Conservation (phyloP, 192 early-diverging fungal species). For the Coemansia erecta region DNA sequence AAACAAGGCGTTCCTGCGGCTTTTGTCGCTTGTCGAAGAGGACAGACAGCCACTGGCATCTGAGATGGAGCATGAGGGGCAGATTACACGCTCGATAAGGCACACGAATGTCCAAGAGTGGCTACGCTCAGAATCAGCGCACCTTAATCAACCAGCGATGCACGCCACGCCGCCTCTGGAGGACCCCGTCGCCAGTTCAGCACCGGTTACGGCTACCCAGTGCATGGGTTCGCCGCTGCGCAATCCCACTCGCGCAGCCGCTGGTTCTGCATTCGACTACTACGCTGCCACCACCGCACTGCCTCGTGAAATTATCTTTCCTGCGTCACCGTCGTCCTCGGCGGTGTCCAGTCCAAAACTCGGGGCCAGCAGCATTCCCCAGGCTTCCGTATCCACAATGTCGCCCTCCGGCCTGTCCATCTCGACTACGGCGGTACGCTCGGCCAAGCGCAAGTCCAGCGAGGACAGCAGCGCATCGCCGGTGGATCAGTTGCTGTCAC, state of each 20-base stretch:
- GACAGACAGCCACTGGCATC: slow-evolving; percentile 43
- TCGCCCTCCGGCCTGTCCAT: slow-evolving; percentile 3
- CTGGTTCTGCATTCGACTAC: background rate
- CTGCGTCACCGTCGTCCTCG: slow-evolving; percentile 28
- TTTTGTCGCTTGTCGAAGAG: slow-evolving; percentile 45
- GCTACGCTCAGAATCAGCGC: slow-evolving; percentile 30
- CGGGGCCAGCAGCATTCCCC: background rate
- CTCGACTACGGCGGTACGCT: background rate
- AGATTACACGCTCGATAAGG: slow-evolving; percentile 48
- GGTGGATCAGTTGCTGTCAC: background rate
- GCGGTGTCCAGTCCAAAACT: slow-evolving; percentile 30
- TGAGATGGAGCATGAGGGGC: slow-evolving; percentile 52
- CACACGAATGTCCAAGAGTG: slow-evolving; percentile 51
- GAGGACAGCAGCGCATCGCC: slow-evolving; percentile 22
- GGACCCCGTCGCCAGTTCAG: background rate
- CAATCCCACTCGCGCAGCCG: slow-evolving; percentile 1
- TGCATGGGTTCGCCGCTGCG: slow-evolving; percentile 5
- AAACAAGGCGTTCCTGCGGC: slow-evolving; percentile 49
- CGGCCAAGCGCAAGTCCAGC: slow-evolving; percentile 36
- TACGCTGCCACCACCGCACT: background rate
- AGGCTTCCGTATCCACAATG: background rate
- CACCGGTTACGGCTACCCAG: background rate
- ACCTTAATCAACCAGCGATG: slow-evolving; percentile 1
- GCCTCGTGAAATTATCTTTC: slow-evolving; percentile 14
- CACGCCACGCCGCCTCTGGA: slow-evolving; percentile 15